These are phyloP conservation scores for Phaeotremella fagi DNA, from an alignment of 768 basidiomycete genomes.

Conservation along the genomic window DNA sequence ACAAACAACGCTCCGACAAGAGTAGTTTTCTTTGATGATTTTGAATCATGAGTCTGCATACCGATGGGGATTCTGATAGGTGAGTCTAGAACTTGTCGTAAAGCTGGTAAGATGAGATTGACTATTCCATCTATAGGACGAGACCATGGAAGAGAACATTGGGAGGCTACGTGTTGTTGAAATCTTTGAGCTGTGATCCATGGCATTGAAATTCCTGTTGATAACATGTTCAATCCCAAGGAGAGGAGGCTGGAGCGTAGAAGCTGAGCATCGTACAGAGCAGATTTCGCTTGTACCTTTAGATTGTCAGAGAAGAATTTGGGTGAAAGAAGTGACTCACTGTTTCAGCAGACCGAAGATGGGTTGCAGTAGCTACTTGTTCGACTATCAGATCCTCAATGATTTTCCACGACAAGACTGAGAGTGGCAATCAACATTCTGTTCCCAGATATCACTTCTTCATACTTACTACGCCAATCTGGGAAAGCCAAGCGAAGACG, in stretches of 20 bases:
- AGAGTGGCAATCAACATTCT: background rate
- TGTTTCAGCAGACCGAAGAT: conserved; percentile 14
- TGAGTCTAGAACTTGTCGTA: conserved; percentile 26
- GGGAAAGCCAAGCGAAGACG: conserved; percentile 10
- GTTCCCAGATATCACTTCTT: background rate
- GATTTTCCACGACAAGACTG: conserved; percentile 29
- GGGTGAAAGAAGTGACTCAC: conserved; percentile 7
- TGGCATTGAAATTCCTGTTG: conserved; percentile 16
- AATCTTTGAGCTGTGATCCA: conserved; percentile 24
- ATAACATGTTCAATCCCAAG: conserved; percentile 27
- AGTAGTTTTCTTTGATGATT: conserved; percentile 13
- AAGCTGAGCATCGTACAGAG: conserved; percentile 24
- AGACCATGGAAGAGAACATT: conserved; percentile 21
- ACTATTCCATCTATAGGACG: conserved; percentile 17
- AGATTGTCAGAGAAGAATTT: conserved; percentile 5
- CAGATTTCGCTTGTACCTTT: conserved; percentile 19
- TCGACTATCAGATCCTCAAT: conserved; percentile 36
- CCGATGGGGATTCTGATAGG: conserved; percentile 8
- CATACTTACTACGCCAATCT: conserved; percentile 22
- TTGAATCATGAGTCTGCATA: background rate
- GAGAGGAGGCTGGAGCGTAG: conserved; percentile 23
- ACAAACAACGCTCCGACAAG: conserved; percentile 31
- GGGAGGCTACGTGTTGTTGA: conserved; percentile 36
- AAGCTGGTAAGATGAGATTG: conserved; percentile 19
- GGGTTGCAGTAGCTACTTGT: conserved; percentile 12